Evolutionary conservation across 352 stramenopile genomes (phyloP), one percentile per base, ranked within the genome.

Genomic region (Globisporangium acanthophoron): DNA sequence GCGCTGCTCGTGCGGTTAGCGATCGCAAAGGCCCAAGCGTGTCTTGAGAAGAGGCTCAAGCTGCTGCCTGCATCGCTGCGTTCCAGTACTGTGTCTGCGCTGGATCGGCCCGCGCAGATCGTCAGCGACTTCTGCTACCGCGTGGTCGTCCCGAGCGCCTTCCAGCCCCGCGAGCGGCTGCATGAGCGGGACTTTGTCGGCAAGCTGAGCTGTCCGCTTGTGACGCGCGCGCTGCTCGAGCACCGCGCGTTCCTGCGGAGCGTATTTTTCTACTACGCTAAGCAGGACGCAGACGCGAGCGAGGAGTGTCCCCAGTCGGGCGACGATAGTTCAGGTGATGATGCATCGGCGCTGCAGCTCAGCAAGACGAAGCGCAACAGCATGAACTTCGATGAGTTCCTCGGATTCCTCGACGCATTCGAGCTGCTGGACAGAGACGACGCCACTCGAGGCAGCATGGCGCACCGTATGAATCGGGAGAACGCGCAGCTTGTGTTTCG

Each of bases 221-320:
- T 87, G 0, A 52, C 56, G 8, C 65, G 67, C 12, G 68, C 70
- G 24, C 56, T 88, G 3, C 67, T 88, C 1, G 76, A 88, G 44
- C 74, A 87, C 31, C 76, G 78, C 0, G 59, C 74, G 9, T 88
- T 88, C 51, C 44, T 88, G 6, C 72, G 78, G 7, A 54, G 56
- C 0, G 50, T 87, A 3, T 87, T 88, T 44, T 85, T 82, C 55
- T 73, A 66, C 18, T 88, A 78, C 33, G 71, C 75, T 3, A 80
- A 83, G 27, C 73, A 77, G 40, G 65, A 73, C 5, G 68, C 70
- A 5, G 68, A 71, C 3, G 60, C 70, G 9, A 31, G 24, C 15
- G 27, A 46, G 0, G 48, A 54, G 5, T 15, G 41, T 31, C 24
- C 37, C 7, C 16, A 51, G 35, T 20, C 24, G 24, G 24, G 18